Base-by-base conservation (phyloP, 1,284 basidiomycete genomes). In the Malassezia nana region DNA sequence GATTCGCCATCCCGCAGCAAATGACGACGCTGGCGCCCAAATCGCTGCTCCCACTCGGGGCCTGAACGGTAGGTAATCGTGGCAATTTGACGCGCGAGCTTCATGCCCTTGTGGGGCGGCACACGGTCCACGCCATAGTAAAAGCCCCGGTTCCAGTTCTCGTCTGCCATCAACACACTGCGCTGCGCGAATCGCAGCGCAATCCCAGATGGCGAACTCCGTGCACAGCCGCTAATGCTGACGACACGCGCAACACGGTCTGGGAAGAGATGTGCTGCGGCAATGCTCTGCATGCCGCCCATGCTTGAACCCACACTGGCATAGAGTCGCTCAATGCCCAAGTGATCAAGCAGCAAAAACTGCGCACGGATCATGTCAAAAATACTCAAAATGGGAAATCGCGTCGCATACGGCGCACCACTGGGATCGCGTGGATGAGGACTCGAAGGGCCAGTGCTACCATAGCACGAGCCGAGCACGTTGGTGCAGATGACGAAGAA, bases 41-140 rank as follows among this genome's bases (percentile, higher is more conserved):
- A 99, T 10, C 94, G 83, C 67, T 87, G 81, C 76, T 99, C 94
- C 92, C 92, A 99, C 76, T 99, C 92, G 4, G 94, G 92, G 1
- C 94, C 94, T 7, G 91, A 96, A 24, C 94, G 84, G 76, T 99
- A 99, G 0, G 94, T 98, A 72, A 99, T 95, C 0, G 94, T 98
- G 5, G 94, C 94, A 63, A 99, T 96, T 78, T 99, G 92, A 59
- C 92, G 82, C 15, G 92, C 94, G 29, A 99, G 81, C 76, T 99
- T 99, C 90, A 98, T 96, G 22, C 92, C 92, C 2, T 84, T 87
- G 74, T 98, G 94, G 2, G 92, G 92, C 1, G 92, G 94, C 12
- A 91, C 74, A n/a, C 81, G 80, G 33, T 63, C 67, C 49, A 50
- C 41, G 4, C 89, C 86, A 71, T 99, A 99, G 76, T 99, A 99